Base-by-base conservation (phyloP, 345 rosid genomes). In the Heritiera littoralis region DNA sequence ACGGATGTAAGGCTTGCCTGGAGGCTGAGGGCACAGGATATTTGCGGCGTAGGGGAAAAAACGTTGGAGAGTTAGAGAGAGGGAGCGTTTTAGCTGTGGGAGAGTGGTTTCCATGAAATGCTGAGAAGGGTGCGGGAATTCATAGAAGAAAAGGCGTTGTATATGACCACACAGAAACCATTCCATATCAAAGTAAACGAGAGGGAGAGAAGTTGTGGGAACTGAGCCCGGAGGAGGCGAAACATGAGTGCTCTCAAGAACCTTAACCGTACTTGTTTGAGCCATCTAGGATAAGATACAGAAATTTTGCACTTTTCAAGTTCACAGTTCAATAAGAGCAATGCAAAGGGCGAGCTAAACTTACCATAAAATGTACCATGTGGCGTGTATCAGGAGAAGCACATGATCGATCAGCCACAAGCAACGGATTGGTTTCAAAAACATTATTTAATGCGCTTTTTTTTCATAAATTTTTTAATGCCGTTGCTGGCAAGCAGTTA, bases 41-140 rank as follows among this genome's bases (percentile, higher is more conserved):
- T 73, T 79, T 23, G 79, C 87, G 3, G 87, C 86, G 9, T 68
- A 78, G 9, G 94, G 92, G 83, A 78, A 88, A 78, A 87, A 90
- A 15, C 74, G 83, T 43, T 73, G 82, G 75, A 88, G 90, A 67
- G 88, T 63, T 28, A 77, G 49, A 49, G 85, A 85, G 20, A 90
- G 90, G 41, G 93, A 86, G 61, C 80, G 84, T 77, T 82, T 85
- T 41, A 87, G 87, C 72, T 23, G 54, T 7, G 90, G 89, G 46
- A 88, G 32, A 58, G 72, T 54, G 65, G 73, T 69, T 66, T 72
- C 56, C 18, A 72, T 75, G 76, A 90, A 86, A 49, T 74, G 60
- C 2, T 41, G 45, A 13, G 87, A 76, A 35, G 89, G 75, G 71
- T 71, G 55, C 64, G 78, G 77, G 78, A 79, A 79, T 71, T 84